Percentiles rank a stretch among this genome's conserved stretches.
These are phyloP conservation scores for Quercus ilex DNA, from an alignment of 306 rosid genomes.

Conservation along the genomic window DNA sequence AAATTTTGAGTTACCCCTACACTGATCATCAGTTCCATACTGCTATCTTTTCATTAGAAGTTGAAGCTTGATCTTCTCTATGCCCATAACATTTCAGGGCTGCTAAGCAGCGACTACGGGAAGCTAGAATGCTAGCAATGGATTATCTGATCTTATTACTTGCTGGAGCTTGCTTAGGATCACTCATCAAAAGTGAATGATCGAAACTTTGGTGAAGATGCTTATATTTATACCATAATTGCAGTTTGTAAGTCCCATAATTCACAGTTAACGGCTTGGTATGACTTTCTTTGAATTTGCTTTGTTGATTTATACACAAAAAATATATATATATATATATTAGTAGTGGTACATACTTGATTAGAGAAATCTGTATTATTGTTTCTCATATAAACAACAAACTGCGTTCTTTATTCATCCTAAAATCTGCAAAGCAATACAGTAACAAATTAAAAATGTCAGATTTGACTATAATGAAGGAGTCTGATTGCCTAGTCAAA, in stretches of 20 bases:
- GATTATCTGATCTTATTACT: constrained; percentile 88
- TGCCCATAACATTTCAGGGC: constrained; percentile 42
- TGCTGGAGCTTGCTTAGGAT: constrained; percentile 97
- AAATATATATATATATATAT: background rate
- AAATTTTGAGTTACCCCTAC: background rate
- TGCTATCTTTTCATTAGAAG: constrained; percentile 6
- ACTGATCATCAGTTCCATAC: background rate
- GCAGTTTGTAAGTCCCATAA: constrained; percentile 74
- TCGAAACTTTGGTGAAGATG: constrained; percentile 65
- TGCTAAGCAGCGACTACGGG: constrained; percentile 81
- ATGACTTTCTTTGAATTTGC: background rate
- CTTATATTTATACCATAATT: constrained; percentile 77
- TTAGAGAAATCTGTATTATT: background rate
- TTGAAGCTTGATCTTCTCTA: constrained; percentile 16
- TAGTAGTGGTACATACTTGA: background rate
- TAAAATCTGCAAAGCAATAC: background rate
- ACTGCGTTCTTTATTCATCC: background rate
- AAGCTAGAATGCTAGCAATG: constrained; percentile 77
- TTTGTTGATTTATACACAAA: background rate
- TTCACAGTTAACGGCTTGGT: background rate
- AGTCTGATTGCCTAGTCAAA: background rate
- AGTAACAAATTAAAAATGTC: background rate
- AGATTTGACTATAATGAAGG: background rate
- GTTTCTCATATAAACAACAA: background rate
- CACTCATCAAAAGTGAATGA: constrained; percentile 60